phyloP scores from a whole-genome alignment of 2,329 filamentous ascomycete species.

The Hawksworthiomyces lignivorus region DNA sequence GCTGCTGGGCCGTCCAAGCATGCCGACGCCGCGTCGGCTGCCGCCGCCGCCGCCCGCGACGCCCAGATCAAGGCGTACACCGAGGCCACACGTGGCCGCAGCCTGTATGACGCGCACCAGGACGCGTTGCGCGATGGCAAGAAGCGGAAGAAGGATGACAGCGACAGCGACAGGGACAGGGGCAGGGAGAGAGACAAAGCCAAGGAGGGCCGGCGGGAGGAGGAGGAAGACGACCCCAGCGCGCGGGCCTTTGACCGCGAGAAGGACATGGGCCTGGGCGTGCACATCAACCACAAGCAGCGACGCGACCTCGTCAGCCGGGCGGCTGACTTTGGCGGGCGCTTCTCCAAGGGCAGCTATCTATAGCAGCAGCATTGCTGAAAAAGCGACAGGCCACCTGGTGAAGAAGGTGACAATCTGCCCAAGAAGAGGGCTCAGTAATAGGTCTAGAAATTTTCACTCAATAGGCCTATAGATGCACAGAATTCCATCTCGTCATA shows the following conservation, averaged over 20 bases:
- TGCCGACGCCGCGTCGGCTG: constrained; percentile 33
- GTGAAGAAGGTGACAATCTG: too few relatives aligned
- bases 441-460: too few relatives aligned
- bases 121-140: constrained; percentile 24
- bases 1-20: constrained; percentile 4
- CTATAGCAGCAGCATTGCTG: constrained; percentile 27
- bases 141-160: not conserved
- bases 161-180: not conserved
- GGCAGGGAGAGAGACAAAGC: constrained; percentile 79
- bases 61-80: constrained; percentile 40
- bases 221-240: constrained; percentile 84
- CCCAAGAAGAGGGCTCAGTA: too few relatives aligned
- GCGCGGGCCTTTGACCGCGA: constrained; percentile 81
- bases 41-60: constrained; percentile 51
- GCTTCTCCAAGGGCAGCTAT: constrained; percentile 71
- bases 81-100: constrained; percentile 48
- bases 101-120: constrained; percentile 53
- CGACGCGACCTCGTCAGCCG: constrained; percentile 71
- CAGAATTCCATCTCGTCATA: too few relatives aligned
- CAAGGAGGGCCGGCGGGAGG: constrained; percentile 41
- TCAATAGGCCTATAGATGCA: too few relatives aligned
- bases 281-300: constrained; percentile 64
- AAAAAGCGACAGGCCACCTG: not conserved
- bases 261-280: constrained; percentile 81
- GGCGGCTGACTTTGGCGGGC: constrained; percentile 71